These are phyloP conservation scores for Cetraspora pellucida DNA, from an alignment of 192 early-diverging fungal species.

Conservation along the genomic window DNA sequence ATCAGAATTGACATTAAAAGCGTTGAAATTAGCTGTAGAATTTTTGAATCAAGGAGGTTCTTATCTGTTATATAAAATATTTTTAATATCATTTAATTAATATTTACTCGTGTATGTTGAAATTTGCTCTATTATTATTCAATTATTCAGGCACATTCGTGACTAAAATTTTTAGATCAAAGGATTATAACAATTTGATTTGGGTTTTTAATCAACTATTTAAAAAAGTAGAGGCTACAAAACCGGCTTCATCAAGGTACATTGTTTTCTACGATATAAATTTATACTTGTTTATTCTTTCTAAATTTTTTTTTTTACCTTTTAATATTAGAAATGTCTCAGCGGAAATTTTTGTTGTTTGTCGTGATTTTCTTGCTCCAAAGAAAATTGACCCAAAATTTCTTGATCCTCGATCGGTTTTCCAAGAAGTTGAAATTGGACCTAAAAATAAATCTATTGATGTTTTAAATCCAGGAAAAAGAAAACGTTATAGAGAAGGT, in stretches of 20 bases:
- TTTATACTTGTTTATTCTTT: background rate
- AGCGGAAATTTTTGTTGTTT: constrained; percentile 99
- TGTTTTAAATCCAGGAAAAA: constrained; percentile 92
- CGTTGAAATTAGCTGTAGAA: constrained; percentile 91
- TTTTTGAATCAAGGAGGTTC: constrained; percentile 86
- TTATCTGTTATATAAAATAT: no score
- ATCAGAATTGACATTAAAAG: constrained; percentile 88
- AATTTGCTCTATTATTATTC: background rate
- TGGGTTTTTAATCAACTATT: constrained; percentile 99
- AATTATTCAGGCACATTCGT: constrained; percentile 70
- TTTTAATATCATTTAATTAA: no score
- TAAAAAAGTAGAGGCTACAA: constrained; percentile 95
- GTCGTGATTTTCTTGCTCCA: constrained; percentile 88
- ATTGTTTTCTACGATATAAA: background rate
- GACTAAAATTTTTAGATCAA: constrained; percentile 98
- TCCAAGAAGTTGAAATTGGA: constrained; percentile 85
- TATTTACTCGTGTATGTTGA: background rate
- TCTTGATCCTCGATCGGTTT: constrained; percentile 91
- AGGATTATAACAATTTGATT: constrained; percentile 98
- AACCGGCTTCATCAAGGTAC: constrained; percentile 84
- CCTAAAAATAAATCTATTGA: constrained; percentile 56
- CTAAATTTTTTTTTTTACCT: background rate
- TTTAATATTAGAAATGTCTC: constrained; percentile 79
- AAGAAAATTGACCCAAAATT: constrained; percentile 94
- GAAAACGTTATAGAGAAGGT: constrained; percentile 89